A percentile compares a stretch with the other conserved stretches of the same genome.
Conservation (phyloP, 2,329 filamentous ascomycete genomes). For the Aspergillus sp. region DNA sequence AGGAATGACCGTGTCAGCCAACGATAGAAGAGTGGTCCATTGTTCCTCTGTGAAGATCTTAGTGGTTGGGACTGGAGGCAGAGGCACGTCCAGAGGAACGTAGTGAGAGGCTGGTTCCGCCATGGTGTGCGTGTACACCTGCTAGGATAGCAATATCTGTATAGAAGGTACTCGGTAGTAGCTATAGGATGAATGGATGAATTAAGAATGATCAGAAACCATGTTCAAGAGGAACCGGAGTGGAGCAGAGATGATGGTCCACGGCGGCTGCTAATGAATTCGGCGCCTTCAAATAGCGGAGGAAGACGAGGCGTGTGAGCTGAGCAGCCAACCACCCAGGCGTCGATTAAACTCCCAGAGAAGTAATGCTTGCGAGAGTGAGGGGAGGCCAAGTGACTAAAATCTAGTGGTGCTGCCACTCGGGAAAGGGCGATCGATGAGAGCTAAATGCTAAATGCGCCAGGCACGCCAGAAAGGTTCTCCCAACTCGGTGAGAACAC, state of each 20-base stretch:
- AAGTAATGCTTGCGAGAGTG: neutral
- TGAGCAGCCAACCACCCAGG: neutral
- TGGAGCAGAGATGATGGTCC: neutral
- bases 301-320: neutral
- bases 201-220: neutral
- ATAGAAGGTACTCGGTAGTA: too few relatives aligned
- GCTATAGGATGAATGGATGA: neutral
- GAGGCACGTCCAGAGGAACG: conserved; percentile 44
- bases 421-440: too few relatives aligned
- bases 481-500: neutral
- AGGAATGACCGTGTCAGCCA: conserved; percentile 60
- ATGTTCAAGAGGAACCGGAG: neutral
- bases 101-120: conserved; percentile 24
- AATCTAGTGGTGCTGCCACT: too few relatives aligned
- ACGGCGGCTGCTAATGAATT: neutral
- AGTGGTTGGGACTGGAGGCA: conserved; percentile 50
- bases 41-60: conserved; percentile 56
- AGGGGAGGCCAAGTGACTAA: neutral
- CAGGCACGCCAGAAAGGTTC: too few relatives aligned
- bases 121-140: conserved; percentile 19
- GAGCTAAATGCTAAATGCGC: too few relatives aligned
- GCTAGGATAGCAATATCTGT: neutral
- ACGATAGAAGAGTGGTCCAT: conserved; percentile 60
- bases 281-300: neutral
- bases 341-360: neutral